Percentiles rank a stretch among this genome's conserved stretches.
These are phyloP conservation scores for Hypoxylon sp. DNA, from an alignment of 2,329 filamentous ascomycete genomes.

Conservation along the genomic window DNA sequence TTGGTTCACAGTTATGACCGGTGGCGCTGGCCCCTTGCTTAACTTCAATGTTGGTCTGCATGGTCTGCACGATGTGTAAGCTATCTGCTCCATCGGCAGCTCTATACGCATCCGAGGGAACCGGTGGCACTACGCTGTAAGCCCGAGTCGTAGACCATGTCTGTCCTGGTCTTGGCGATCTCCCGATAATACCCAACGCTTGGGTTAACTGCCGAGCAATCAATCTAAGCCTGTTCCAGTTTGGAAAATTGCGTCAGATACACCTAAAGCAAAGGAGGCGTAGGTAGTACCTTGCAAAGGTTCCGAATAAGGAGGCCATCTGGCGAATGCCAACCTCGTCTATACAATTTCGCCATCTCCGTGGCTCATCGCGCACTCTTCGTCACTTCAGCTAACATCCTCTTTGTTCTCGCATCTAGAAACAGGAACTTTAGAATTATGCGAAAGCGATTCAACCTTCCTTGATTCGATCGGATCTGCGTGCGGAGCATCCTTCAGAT, in stretches of 20 bases:
- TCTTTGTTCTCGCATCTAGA: neutral
- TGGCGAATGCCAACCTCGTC: neutral
- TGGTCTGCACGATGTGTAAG: neutral
- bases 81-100: constrained; percentile 12
- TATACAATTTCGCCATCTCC: constrained; percentile 23
- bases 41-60: neutral
- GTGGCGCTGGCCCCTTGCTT: constrained; percentile 24
- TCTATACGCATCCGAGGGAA: constrained; percentile 21
- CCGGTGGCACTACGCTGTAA: constrained; percentile 9
- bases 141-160: constrained; percentile 14
- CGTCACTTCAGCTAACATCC: neutral
- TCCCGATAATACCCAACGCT: constrained; percentile 22
- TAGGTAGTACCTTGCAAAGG: too few relatives aligned
- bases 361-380: constrained; percentile 24
- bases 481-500: constrained; percentile 5
- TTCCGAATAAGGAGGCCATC: constrained; percentile 7
- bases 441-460: neutral
- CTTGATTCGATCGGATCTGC: constrained; percentile 16
- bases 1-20: constrained; percentile 25
- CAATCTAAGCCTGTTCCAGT: constrained; percentile 1
- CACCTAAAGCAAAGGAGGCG: constrained; percentile 24
- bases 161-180: constrained; percentile 22
- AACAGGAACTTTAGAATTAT: neutral
- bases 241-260: constrained; percentile 19
- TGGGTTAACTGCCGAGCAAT: constrained; percentile 9